Percentiles rank a stretch among this genome's conserved stretches.
These are phyloP conservation scores for Phalaenopsis aphrodite DNA, from an alignment of 106 monocot species.

Conservation along the genomic window DNA sequence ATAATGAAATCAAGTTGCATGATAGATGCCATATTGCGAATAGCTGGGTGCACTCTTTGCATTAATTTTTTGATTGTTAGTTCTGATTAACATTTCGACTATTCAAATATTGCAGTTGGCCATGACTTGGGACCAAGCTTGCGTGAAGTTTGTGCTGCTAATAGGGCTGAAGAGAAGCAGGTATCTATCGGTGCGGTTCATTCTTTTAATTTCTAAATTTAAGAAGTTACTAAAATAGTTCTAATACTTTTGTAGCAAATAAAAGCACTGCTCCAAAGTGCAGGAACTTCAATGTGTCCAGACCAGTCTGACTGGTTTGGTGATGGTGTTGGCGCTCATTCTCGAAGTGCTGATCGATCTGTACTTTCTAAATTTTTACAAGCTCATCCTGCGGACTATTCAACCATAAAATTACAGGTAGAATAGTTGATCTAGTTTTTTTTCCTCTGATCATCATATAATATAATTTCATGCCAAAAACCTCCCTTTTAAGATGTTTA, in stretches of 20 bases:
- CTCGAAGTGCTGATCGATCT: conserved; percentile 66
- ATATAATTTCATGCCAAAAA: not conserved
- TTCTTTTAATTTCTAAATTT: not conserved
- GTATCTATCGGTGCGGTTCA: conserved; percentile 20
- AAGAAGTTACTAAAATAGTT: not conserved
- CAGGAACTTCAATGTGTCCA: conserved; percentile 76
- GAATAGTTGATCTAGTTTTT: not conserved
- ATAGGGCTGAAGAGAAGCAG: conserved; percentile 86
- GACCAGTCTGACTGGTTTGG: conserved; percentile 85
- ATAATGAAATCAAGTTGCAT: not conserved
- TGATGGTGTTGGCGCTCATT: conserved; percentile 31
- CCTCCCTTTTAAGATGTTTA: not conserved
- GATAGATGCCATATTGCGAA: not conserved
- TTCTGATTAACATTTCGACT: conserved; percentile 3
- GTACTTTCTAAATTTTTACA: conserved; percentile 83
- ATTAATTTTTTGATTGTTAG: not conserved
- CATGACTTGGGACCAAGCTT: conserved; percentile 64
- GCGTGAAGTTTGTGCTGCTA: conserved; percentile 87
- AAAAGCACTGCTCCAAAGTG: conserved; percentile 66
- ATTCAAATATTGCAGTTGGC: conserved; percentile 26
- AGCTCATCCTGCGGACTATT: conserved; percentile 70
- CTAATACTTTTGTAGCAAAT: conserved; percentile 63
- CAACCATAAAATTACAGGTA: conserved; percentile 93
- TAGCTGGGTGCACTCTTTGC: not conserved
- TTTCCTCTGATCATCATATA: no score